A percentile compares a stretch with the other conserved stretches of the same genome.
Evolutionary conservation across 352 stramenopile genomes (phyloP).

Genomic region (Albugo candida): DNA sequence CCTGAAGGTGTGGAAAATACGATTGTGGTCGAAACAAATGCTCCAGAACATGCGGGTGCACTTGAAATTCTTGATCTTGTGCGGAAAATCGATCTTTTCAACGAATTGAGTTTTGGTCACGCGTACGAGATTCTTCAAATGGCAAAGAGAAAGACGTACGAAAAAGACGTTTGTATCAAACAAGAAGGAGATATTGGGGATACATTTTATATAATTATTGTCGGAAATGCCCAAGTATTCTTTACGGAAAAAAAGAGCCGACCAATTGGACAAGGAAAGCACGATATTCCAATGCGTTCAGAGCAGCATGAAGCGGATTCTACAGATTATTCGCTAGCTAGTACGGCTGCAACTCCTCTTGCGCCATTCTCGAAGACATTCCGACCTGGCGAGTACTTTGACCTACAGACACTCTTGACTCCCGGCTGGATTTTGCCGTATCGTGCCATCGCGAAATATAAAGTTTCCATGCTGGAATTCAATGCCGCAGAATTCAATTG

Average conservation of each 20-base stretch:
- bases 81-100: slow-evolving; percentile 67
- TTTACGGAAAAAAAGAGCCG: slow-evolving; percentile 9
- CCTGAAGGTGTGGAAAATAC: slow-evolving; percentile 80
- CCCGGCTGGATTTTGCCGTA: slow-evolving; percentile 41
- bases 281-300: slow-evolving; percentile 1
- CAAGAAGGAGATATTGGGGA: slow-evolving; percentile 25
- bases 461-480: slow-evolving; percentile 61
- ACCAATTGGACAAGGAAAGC: slow-evolving; percentile 5
- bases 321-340: not conserved
- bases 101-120: slow-evolving; percentile 62
- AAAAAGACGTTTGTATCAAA: slow-evolving; percentile 31
- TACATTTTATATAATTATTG: slow-evolving; percentile 68
- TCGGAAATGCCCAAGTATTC: slow-evolving; percentile 39
- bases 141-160: slow-evolving; percentile 44
- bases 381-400: slow-evolving; percentile 78
- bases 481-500: slow-evolving; percentile 71
- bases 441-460: slow-evolving; percentile 39
- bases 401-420: slow-evolving; percentile 58
- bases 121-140: slow-evolving; percentile 76
- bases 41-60: slow-evolving; percentile 52
- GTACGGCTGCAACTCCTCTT: slow-evolving; percentile 6
- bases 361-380: slow-evolving; percentile 54
- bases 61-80: slow-evolving; percentile 75
- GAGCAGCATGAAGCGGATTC: not conserved
- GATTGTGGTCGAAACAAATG: slow-evolving; percentile 55